Evolutionary conservation across 441 rosid genomes (phyloP), one percentile per base, ranked within the genome.

Genomic region (Bocquillonia castaneifolia): DNA sequence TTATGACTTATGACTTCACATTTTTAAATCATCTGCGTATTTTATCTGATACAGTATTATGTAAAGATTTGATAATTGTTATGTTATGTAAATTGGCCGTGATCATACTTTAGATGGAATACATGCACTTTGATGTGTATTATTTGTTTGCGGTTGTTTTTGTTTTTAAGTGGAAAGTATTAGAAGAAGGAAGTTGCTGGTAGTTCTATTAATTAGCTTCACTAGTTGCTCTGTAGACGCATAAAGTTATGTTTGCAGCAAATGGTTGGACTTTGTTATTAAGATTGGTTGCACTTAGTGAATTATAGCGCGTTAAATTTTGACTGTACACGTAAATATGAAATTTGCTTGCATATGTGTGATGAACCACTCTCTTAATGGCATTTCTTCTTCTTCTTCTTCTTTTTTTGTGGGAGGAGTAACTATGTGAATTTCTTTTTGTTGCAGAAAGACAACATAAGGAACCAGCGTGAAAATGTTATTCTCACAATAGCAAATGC

Each of bases 401-500:
- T 10, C 31, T 62, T 40, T 12, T 23, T 12, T 44, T 4, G 44
- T 18, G 20, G n/a, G n/a, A n/a, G n/a, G n/a, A n/a, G n/a, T n/a
- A n/a, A n/a, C n/a, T n/a, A n/a, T n/a, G n/a, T n/a, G 10, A 59
- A 37, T 47, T 59, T 58, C 55, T 54, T 51, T 42, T 47, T 52
- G 62, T 66, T 76, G 75, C 93, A 95, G 99, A 88, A 83, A 75
- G 98, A 89, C 76, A 95, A 91, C 75, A 77, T 88, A 60, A 84
- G 93, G 86, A 95, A 95, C 78, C 99, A 95, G 72, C 88, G 98
- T 69, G 98, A 95, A 82, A 88, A 95, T 86, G 80, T 90, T 72
- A 86, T 92, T 78, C 98, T 95, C 77, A 63, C 84, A 23, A 70
- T 95, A 39, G 95, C 99, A 75, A 95, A 95, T 74, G 91, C 96